phyloP scores from a whole-genome alignment of 352 stramenopile species.

The Pythium inflatum region DNA sequence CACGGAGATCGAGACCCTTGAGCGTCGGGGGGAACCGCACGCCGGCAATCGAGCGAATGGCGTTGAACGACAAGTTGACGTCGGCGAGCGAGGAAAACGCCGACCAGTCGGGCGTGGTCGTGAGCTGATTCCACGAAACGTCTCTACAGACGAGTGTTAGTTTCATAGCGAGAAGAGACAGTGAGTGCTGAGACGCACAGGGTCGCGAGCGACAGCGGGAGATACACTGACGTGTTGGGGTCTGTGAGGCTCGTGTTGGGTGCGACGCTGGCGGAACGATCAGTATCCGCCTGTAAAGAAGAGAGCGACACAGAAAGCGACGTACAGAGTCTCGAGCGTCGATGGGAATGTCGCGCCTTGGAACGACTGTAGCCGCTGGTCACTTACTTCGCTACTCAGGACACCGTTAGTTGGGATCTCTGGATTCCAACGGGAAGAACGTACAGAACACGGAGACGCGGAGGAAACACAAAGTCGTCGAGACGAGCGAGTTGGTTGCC shows the following conservation, averaged over 20 bases:
- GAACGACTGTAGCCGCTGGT: constrained; percentile 18
- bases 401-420: too few relatives aligned
- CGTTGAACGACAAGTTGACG: constrained; percentile 24
- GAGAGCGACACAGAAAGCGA: background rate
- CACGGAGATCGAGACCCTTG: constrained; percentile 26
- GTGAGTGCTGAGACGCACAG: background rate
- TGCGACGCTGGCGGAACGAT: background rate
- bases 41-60: constrained; percentile 13
- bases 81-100: constrained; percentile 16
- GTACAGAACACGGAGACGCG: constrained; percentile 16
- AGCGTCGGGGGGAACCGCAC: constrained; percentile 32
- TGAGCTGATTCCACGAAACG: constrained; percentile 22
- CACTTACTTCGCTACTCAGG: constrained; percentile 18
- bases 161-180: background rate
- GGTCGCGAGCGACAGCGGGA: constrained; percentile 5
- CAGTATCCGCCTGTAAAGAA: background rate
- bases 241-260: constrained; percentile 13
- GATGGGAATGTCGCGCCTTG: constrained; percentile 9
- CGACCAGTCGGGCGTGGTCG: constrained; percentile 20
- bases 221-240: constrained; percentile 16
- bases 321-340: constrained; percentile 21
- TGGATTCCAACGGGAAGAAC: background rate
- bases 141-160: constrained; percentile 5
- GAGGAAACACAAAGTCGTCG: background rate
- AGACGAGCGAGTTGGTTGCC: constrained; percentile 21